Percentiles rank a stretch among this genome's conserved stretches.
These are phyloP conservation scores for Globisporangium irregulare DNA, from an alignment of 352 stramenopile genomes.

Conservation along the genomic window DNA sequence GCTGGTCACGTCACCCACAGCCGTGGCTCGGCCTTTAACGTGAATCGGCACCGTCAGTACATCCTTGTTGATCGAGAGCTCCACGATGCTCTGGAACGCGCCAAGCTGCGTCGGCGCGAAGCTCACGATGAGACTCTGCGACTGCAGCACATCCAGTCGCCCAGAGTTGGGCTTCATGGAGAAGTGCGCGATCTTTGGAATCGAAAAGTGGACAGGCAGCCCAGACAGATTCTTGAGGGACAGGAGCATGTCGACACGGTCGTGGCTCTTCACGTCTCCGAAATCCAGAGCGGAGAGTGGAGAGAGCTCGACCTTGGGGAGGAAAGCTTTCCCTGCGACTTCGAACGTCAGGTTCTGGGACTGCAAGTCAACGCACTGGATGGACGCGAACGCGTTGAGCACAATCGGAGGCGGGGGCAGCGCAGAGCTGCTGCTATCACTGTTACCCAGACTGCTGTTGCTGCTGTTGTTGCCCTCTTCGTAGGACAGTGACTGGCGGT, in stretches of 20 bases:
- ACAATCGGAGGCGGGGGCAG: constrained; percentile 24
- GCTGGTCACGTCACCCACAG: constrained; percentile 33
- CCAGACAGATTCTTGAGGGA: constrained; percentile 79
- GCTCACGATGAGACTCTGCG: constrained; percentile 85
- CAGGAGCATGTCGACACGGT: constrained; percentile 81
- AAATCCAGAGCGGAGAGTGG: constrained; percentile 65
- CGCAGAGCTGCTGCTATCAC: background rate
- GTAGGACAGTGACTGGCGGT: constrained; percentile 5
- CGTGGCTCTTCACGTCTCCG: constrained; percentile 75
- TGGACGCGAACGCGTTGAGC: constrained; percentile 69
- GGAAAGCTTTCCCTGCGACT: constrained; percentile 55
- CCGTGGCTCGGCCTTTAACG: constrained; percentile 62
- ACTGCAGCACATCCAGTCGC: constrained; percentile 81
- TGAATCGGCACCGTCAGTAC: constrained; percentile 55
- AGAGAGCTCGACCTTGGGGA: constrained; percentile 46
- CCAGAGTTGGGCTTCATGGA: constrained; percentile 54
- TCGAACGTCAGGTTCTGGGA: constrained; percentile 76
- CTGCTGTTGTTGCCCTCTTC: constrained; percentile 21
- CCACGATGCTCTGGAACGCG: constrained; percentile 47
- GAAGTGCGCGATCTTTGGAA: constrained; percentile 81
- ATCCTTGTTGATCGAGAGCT: constrained; percentile 44
- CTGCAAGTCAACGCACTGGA: constrained; percentile 64
- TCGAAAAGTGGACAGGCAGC: constrained; percentile 58
- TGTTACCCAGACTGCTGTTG: background rate
- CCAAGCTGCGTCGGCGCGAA: constrained; percentile 89